A percentile compares a stretch with the other conserved stretches of the same genome.
These are phyloP conservation scores for Candida silvatica DNA, from an alignment of 805 yeast species.

Conservation along the genomic window DNA sequence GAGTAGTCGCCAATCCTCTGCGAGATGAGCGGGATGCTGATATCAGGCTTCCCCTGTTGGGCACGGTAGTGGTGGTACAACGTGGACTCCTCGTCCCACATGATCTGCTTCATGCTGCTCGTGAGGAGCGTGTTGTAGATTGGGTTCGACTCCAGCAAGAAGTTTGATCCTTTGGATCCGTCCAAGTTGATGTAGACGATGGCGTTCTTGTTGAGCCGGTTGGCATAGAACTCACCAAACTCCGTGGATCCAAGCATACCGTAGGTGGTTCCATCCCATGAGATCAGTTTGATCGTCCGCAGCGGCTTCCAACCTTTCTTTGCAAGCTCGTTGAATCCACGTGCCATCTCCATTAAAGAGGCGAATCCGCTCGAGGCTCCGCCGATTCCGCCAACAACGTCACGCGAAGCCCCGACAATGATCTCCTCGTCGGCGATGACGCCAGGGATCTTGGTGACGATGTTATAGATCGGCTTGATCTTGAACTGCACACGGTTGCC, in stretches of 20 bases:
- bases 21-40: conserved; percentile 33
- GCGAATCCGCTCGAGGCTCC: conserved; percentile 44
- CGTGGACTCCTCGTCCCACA: conserved; percentile 29
- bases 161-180: conserved; percentile 43
- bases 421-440: conserved; percentile 42
- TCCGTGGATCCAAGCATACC: conserved; percentile 51
- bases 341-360: conserved; percentile 40
- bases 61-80: conserved; percentile 33
- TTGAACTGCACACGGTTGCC: conserved; percentile 32
- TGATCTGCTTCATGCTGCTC: conserved; percentile 38
- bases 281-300: conserved; percentile 29
- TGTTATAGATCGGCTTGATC: conserved; percentile 37
- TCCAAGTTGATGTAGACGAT: conserved; percentile 46
- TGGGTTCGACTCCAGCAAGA: conserved; percentile 48
- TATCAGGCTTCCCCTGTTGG: conserved; percentile 27
- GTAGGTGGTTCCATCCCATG: conserved; percentile 39
- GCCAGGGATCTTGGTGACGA: conserved; percentile 49
- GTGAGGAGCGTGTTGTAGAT: conserved; percentile 36
- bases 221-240: conserved; percentile 40
- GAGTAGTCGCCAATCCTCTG: conserved; percentile 44
- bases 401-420: conserved; percentile 49
- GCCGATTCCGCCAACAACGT: conserved; percentile 41
- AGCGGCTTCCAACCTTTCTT: conserved; percentile 37
- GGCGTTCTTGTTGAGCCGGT: conserved; percentile 30
- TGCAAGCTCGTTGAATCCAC: conserved; percentile 37